Evolutionary conservation across 352 stramenopile species (phyloP).

Genomic region (Phytopythium mirpurense): DNA sequence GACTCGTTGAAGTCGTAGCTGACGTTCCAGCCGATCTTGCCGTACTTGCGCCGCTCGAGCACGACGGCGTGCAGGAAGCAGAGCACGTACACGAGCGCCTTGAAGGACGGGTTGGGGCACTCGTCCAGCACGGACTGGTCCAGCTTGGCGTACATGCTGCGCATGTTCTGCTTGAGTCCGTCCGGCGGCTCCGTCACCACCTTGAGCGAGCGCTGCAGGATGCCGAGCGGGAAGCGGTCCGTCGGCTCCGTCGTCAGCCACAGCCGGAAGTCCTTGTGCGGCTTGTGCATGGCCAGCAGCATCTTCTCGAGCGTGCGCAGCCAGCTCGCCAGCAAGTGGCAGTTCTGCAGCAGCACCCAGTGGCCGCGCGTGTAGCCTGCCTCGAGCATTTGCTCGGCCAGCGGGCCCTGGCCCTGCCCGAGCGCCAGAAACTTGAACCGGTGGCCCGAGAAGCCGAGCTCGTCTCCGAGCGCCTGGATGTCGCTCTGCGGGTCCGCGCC

Average conservation of each 20-base stretch:
- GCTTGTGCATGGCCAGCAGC: constrained; percentile 87
- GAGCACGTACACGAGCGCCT: constrained; percentile 93
- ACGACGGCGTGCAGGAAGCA: constrained; percentile 95
- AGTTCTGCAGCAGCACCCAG: constrained; percentile 95
- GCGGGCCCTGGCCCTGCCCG: constrained; percentile 91
- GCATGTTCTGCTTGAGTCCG: constrained; percentile 96
- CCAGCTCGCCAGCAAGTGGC: constrained; percentile 93
- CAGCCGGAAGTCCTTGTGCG: constrained; percentile 93
- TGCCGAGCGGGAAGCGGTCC: constrained; percentile 93
- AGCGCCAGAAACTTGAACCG: constrained; percentile 94
- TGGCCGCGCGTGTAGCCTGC: constrained; percentile 78
- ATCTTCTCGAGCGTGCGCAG: constrained; percentile 92
- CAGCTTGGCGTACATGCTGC: constrained; percentile 90
- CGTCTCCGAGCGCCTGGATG: constrained; percentile 91
- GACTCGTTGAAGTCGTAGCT: constrained; percentile 97
- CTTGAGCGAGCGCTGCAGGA: constrained; percentile 93
- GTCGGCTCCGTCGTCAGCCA: constrained; percentile 96
- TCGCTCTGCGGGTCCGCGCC: constrained; percentile 93
- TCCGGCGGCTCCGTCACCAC: constrained; percentile 95
- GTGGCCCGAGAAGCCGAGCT: constrained; percentile 87
- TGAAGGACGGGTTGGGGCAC: constrained; percentile 90
- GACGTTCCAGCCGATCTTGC: constrained; percentile 97
- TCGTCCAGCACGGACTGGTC: constrained; percentile 89
- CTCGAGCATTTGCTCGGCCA: constrained; percentile 94
- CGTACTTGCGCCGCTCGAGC: constrained; percentile 94